A percentile compares a stretch with the other conserved stretches of the same genome.
Evolutionary conservation across 331 rosid genomes (phyloP).

Genomic region (Cydonia oblonga): DNA sequence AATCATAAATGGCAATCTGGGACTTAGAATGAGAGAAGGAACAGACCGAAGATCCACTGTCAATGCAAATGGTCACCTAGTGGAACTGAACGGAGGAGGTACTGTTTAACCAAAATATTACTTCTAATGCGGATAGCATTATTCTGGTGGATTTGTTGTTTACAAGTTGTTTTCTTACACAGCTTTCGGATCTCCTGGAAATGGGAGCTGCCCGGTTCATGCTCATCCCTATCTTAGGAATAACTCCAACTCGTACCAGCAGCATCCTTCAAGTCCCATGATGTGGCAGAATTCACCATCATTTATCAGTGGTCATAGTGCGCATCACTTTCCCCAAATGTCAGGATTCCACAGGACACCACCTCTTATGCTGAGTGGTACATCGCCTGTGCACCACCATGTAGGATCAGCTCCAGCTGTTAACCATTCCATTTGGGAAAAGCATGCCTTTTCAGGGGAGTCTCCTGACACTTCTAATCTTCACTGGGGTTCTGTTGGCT

Average conservation of each 20-base stretch:
- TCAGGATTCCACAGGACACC: conserved; percentile 52
- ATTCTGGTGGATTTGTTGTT: conserved; percentile 1
- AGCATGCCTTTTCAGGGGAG: conserved; percentile 38
- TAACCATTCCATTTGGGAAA: conserved; percentile 68
- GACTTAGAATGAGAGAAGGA: conserved; percentile 40
- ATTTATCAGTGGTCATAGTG: conserved; percentile 42
- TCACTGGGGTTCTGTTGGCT: conserved; percentile 62
- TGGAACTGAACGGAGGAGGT: conserved; percentile 64
- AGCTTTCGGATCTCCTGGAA: conserved; percentile 45
- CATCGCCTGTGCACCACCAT: conserved; percentile 48
- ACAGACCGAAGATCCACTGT: conserved; percentile 39
- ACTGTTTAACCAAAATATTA: not conserved
- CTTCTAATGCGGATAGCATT: not conserved
- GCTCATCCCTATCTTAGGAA: conserved; percentile 59
- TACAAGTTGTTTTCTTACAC: conserved; percentile 4
- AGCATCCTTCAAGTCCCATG: conserved; percentile 44
- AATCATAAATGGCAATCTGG: conserved; percentile 29
- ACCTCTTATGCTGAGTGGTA: conserved; percentile 42
- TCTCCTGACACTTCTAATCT: conserved; percentile 62
- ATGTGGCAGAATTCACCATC: conserved; percentile 62
- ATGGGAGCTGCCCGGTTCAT: conserved; percentile 40
- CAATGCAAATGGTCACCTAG: conserved; percentile 34
- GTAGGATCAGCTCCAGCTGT: conserved; percentile 82
- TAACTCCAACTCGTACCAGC: conserved; percentile 55
- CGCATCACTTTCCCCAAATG: conserved; percentile 47